A percentile compares a stretch with the other conserved stretches of the same genome.
These are phyloP conservation scores for Fusarium coicis DNA, from an alignment of 2,329 filamentous ascomycete genomes.

Conservation along the genomic window DNA sequence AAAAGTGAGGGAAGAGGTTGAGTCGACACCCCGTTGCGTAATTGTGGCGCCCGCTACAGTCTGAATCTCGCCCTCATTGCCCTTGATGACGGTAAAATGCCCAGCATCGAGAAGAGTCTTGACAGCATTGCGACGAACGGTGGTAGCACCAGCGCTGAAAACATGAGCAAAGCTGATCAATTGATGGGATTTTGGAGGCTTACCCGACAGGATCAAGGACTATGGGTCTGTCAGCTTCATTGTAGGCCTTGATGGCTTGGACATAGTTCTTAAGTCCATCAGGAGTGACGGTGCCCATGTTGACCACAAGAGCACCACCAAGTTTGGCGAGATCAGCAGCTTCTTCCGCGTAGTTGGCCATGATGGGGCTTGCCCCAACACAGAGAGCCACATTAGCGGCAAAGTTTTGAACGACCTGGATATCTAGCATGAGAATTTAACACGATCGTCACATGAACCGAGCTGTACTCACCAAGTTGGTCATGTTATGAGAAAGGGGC, in stretches of 20 bases:
- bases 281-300: slow-evolving; percentile 91
- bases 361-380: slow-evolving; percentile 90
- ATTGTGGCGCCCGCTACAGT: slow-evolving; percentile 70
- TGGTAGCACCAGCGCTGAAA: slow-evolving; percentile 79
- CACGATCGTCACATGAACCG: no score
- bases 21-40: slow-evolving; percentile 85
- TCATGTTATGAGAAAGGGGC: slow-evolving; percentile 95
- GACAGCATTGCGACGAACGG: slow-evolving; percentile 76
- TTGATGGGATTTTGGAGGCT: slow-evolving; percentile 40
- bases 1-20: slow-evolving; percentile 67
- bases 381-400: slow-evolving; percentile 90
- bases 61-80: slow-evolving; percentile 89
- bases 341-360: slow-evolving; percentile 89
- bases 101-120: slow-evolving; percentile 76
- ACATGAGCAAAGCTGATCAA: neutral
- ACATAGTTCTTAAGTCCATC: slow-evolving; percentile 78
- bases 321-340: slow-evolving; percentile 81
- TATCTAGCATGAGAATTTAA: neutral
- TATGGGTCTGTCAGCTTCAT: slow-evolving; percentile 77
- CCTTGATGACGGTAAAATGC: slow-evolving; percentile 90
- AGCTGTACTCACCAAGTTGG: slow-evolving; percentile 72
- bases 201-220: slow-evolving; percentile 90
- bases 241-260: slow-evolving; percentile 83
- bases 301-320: slow-evolving; percentile 84
- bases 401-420: slow-evolving; percentile 85